Evolutionary conservation across 2,329 filamentous ascomycete species (phyloP).

Genomic region (Trichoderma semiorbis): DNA sequence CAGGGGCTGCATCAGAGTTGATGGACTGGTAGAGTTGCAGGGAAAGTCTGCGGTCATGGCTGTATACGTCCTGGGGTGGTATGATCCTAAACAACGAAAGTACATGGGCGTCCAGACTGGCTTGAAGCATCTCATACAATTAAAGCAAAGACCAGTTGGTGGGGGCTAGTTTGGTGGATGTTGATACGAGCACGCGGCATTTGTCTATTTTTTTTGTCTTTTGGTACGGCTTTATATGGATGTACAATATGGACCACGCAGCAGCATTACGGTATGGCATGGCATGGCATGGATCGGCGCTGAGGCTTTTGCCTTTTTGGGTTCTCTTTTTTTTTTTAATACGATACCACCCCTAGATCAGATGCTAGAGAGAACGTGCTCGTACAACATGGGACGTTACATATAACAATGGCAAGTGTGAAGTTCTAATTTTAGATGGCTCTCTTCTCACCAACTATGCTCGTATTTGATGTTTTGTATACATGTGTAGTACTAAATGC

Average conservation of each 20-base stretch:
- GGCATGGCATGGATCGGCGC: conserved; percentile 15
- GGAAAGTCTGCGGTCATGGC: conserved; percentile 45
- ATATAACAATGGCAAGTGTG: not conserved
- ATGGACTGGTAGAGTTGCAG: conserved; percentile 53
- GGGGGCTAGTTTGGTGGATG: conserved; percentile 22
- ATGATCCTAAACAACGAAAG: conserved; percentile 51
- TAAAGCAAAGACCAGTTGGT: conserved; percentile 36
- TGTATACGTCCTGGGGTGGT: conserved; percentile 52
- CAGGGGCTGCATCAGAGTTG: conserved; percentile 50
- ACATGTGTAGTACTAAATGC: too few relatives aligned
- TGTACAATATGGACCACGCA: conserved; percentile 9
- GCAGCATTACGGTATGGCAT: conserved; percentile 1
- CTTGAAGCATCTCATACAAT: conserved; percentile 42
- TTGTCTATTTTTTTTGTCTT: not conserved
- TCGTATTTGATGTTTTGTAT: not conserved
- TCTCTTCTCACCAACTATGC: too few relatives aligned
- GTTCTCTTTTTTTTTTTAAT: not conserved
- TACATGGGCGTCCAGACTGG: conserved; percentile 41
- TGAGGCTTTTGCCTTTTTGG: conserved; percentile 1
- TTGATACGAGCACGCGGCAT: not conserved
- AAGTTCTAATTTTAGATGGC: not conserved
- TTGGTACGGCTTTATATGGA: not conserved
- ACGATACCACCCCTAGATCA: conserved; percentile 14
- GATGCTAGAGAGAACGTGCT: conserved; percentile 9
- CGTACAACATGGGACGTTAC: not conserved